Percentiles rank a stretch among this genome's conserved stretches.
Conservation (phyloP, 805 yeast species). For the Metschnikowia lunata region DNA sequence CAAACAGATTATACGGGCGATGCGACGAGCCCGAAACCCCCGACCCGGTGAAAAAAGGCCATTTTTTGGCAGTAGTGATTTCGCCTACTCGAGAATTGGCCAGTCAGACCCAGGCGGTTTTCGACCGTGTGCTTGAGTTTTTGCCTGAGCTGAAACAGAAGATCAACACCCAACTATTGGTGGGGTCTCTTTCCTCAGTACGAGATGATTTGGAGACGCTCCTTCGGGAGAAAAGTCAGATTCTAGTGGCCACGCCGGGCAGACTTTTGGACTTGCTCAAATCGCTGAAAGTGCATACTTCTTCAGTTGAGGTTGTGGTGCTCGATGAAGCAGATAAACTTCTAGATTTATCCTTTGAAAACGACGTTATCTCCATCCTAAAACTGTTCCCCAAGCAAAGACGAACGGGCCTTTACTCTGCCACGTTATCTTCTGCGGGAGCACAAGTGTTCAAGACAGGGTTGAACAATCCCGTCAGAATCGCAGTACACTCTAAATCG, state of each 20-base stretch:
- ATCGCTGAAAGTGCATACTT: slow-evolving; percentile 53
- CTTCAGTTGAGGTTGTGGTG: slow-evolving; percentile 66
- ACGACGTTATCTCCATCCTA: slow-evolving; percentile 64
- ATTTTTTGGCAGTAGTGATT: slow-evolving; percentile 65
- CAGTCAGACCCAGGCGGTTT: slow-evolving; percentile 64
- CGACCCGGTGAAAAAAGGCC: slow-evolving; percentile 51
- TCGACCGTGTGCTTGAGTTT: slow-evolving; percentile 53
- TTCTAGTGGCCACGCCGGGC: slow-evolving; percentile 91
- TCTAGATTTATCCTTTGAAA: slow-evolving; percentile 70
- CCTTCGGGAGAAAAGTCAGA: slow-evolving; percentile 55
- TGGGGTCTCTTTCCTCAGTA: slow-evolving; percentile 59
- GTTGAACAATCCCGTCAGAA: slow-evolving; percentile 86
- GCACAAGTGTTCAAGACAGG: slow-evolving; percentile 79
- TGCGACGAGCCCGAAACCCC: slow-evolving; percentile 15
- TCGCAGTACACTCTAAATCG: slow-evolving; percentile 62
- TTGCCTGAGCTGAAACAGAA: slow-evolving; percentile 44
- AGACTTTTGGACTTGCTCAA: slow-evolving; percentile 71
- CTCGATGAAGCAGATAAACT: slow-evolving; percentile 93
- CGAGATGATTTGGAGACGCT: slow-evolving; percentile 69
- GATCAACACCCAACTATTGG: slow-evolving; percentile 56
- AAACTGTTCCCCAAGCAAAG: slow-evolving; percentile 80
- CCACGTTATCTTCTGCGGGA: slow-evolving; percentile 84
- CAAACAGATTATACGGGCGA: slow-evolving; percentile 23
- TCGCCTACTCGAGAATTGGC: slow-evolving; percentile 75
- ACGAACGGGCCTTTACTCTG: slow-evolving; percentile 90